phyloP scores from a whole-genome alignment of 139 green algal species.

The Coccomyxa sp. region DNA sequence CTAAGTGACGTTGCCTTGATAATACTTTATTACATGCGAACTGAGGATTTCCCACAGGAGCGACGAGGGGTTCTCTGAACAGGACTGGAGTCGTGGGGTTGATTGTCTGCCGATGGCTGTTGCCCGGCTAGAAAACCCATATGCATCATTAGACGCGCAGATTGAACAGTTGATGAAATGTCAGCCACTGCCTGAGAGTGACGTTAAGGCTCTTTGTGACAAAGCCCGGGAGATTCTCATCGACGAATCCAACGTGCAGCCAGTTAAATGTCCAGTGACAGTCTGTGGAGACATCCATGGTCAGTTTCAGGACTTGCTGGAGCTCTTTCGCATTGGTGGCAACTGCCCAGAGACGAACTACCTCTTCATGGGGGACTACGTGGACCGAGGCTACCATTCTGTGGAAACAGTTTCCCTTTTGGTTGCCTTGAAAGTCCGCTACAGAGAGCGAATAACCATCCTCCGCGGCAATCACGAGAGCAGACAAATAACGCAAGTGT shows the following conservation, averaged over 20 bases:
- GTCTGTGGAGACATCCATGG: conserved; percentile 98
- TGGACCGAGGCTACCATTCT: conserved; percentile 95
- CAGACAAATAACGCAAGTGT: conserved; percentile 97
- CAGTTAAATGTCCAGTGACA: conserved; percentile 91
- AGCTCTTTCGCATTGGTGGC: conserved; percentile 94
- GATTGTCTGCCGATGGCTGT: too few relatives aligned
- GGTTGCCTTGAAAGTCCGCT: conserved; percentile 89
- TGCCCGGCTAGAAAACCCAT: neutral
- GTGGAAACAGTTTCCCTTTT: conserved; percentile 94
- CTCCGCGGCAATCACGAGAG: conserved; percentile 97
- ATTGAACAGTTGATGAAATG: conserved; percentile 91
- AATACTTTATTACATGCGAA: too few relatives aligned
- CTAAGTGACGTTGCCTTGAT: too few relatives aligned
- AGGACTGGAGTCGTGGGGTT: too few relatives aligned
- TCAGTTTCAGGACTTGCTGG: conserved; percentile 96
- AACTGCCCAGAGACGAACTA: conserved; percentile 98
- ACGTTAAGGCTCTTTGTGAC: conserved; percentile 91
- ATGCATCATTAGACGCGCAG: neutral
- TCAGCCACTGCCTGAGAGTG: conserved; percentile 79
- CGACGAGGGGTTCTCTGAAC: too few relatives aligned
- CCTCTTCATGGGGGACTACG: conserved; percentile 99
- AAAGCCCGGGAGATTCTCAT: conserved; percentile 89
- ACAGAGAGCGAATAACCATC: conserved; percentile 95
- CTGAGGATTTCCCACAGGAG: too few relatives aligned
- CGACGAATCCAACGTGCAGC: conserved; percentile 94